Evolutionary conservation across 2,329 filamentous ascomycete genomes (phyloP).

Genomic region (Septoria linicola): DNA sequence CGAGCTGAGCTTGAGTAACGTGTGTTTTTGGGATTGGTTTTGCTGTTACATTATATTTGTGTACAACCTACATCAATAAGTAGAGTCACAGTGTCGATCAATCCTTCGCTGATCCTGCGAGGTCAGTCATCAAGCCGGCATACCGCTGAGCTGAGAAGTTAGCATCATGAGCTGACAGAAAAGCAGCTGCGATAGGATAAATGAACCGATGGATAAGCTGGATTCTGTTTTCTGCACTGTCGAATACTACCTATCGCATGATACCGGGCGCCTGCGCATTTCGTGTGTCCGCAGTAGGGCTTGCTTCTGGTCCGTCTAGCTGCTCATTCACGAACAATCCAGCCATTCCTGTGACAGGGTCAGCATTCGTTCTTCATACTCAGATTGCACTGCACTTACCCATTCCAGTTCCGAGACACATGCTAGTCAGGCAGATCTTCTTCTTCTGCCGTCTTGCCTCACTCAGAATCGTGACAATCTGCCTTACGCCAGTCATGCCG

Average conservation of each 20-base stretch:
- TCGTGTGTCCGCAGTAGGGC: neutral
- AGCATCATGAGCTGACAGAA: no score
- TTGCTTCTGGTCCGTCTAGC: slow-evolving; percentile 6
- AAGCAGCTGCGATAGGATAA: no score
- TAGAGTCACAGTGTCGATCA: no score
- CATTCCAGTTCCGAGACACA: slow-evolving; percentile 64
- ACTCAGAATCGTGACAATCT: slow-evolving; percentile 71
- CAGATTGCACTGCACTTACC: slow-evolving; percentile 29
- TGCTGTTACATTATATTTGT: no score
- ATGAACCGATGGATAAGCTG: no score
- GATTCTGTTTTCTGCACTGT: no score
- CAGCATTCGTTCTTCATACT: neutral
- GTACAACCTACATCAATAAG: no score
- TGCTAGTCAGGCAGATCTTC: slow-evolving; percentile 79
- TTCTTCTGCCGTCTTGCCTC: slow-evolving; percentile 64
- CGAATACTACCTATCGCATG: slow-evolving; percentile 1
- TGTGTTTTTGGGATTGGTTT: no score
- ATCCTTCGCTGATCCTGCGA: no score
- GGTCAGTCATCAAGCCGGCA: no score
- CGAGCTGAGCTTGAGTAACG: no score
- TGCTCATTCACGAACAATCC: slow-evolving; percentile 50
- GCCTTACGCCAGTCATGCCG: slow-evolving; percentile 79
- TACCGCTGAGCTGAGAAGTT: no score
- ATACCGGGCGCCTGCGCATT: slow-evolving; percentile 4
- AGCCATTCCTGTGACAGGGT: slow-evolving; percentile 41